Evolutionary conservation across 2,329 filamentous ascomycete genomes (phyloP).

Genomic region (Aotearoamyces nothofagi): DNA sequence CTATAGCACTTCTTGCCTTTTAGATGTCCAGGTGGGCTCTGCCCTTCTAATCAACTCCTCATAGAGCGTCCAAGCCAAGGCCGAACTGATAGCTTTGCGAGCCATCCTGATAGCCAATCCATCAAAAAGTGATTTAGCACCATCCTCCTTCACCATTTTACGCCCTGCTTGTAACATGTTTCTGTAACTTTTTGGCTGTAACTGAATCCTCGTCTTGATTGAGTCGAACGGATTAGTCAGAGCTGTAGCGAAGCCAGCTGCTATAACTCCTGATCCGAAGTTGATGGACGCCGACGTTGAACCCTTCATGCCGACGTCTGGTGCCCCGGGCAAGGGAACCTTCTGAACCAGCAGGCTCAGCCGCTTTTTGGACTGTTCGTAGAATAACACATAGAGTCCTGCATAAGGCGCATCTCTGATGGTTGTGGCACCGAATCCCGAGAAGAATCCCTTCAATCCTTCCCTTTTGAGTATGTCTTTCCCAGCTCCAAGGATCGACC

Average conservation of each 20-base stretch:
- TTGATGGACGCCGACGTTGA: conserved; percentile 54
- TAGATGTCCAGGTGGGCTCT: conserved; percentile 27
- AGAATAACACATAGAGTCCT: conserved; percentile 85
- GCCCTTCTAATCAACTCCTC: conserved; percentile 78
- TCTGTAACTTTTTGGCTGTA: conserved; percentile 68
- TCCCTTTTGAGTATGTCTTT: conserved; percentile 59
- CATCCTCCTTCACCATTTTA: conserved; percentile 72
- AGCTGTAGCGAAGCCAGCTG: conserved; percentile 69
- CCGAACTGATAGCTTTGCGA: conserved; percentile 81
- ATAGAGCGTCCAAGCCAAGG: conserved; percentile 95
- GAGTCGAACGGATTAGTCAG: conserved; percentile 96
- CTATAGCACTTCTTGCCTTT: too few species aligned
- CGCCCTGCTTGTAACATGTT: conserved; percentile 68
- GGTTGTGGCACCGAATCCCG: conserved; percentile 86
- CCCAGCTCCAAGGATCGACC: conserved; percentile 56
- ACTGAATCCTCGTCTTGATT: conserved; percentile 85
- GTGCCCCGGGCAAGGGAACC: conserved; percentile 10
- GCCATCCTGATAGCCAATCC: conserved; percentile 77
- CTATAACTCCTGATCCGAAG: conserved; percentile 67
- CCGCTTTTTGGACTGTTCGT: conserved; percentile 65
- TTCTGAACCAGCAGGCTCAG: conserved; percentile 24
- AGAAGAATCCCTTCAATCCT: conserved; percentile 75
- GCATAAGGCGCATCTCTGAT: conserved; percentile 93
- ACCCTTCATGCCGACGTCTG: conserved; percentile 12
- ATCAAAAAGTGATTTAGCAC: conserved; percentile 65